Evolutionary conservation across 2,329 filamentous ascomycete genomes (phyloP), one percentile per base, ranked within the genome.

Genomic region (Podosphaera fusca): DNA sequence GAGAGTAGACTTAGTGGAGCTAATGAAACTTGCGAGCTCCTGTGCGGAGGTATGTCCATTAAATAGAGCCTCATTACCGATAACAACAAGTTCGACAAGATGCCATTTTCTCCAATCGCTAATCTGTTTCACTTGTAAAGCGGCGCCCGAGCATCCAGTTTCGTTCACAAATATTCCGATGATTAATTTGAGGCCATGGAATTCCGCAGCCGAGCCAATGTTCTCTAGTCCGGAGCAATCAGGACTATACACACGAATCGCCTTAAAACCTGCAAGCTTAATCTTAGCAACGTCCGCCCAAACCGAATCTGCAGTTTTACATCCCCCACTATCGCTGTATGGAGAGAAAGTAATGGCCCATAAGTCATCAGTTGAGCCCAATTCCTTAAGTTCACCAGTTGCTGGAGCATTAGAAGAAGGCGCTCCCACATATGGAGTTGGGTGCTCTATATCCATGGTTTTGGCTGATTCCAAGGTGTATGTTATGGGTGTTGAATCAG

Each of bases 61-160:
- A 75, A 86, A 85, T 69, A 95, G 73, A 63, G 85, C 82, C 77
- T 96, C 90, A 76, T 96, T 96, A 71, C 87, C 89, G 63, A 94
- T 78, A 36, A 92, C 84, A 62, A 94, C 74, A 65, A 94, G 79
- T 67, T 84, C 78, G 63, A 95, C 83, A 55, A 85, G 69, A 60
- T 49, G 36, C 76, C 83, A 94, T 70, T 85, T 71, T 60, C 72
- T 78, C 81, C 87, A 95, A 59, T 69, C 65, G 70, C 79, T 74
- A 69, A 95, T 84, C 60, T 80, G 78, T 36, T 75, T 71, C 59
- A 95, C 76, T 76, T 96, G 89, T 12, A 60, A 50, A 12, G 57
- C 73, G 63, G 87, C 81, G 57, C 77, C 79, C 58, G 77, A 73
- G 66, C 73, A 72, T 63, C 67, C 67, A 67, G 81, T 74, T 62